Evolutionary conservation across 352 stramenopile genomes (phyloP), one percentile per base, ranked within the genome.

Genomic region (Phytophthora brassicae): DNA sequence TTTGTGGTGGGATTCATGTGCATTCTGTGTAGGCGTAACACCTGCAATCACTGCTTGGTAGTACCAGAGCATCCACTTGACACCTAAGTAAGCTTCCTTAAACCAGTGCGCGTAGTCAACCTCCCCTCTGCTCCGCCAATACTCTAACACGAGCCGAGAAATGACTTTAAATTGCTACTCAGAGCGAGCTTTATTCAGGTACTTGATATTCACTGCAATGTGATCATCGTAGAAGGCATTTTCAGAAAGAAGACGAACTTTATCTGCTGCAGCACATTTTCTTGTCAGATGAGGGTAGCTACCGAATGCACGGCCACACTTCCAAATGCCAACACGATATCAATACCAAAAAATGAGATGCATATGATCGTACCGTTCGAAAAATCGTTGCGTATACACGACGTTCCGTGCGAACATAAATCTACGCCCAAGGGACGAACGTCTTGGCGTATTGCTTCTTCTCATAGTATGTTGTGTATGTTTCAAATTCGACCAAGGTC

Each of bases 401-500:
- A 38, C 68, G 49, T 16, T 70, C 46, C 0, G 59, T 70, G 2
- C 46, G 41, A 3, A 72, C 63, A 31, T 72, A 70, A 41, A 70
- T 62, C 20, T 64, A 72, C 12, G 20, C 39, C 35, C 46, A 68
- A 6, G 63, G 59, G 0, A 72, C 56, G 42, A 57, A 72, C 8
- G 51, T 68, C 56, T 76, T 76, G 5, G 63, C 41, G n/a, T 56
- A 70, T 1, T 9, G 22, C 7, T 60, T 54, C 1, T 42, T 29
- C 0, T 36, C 26, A 41, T 70, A 68, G 12, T 51, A 39, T 0
- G 58, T 68, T 0, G 39, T 56, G 48, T 68, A 72, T 0, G 64
- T 73, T 7, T 56, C 69, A 19, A 77, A 74, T 13, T 64, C 51
- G 0, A 73, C 48, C 0, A 70, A 22, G 0, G 64, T 68, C 26